Conservation (phyloP, 2,329 filamentous ascomycete genomes). For the Raffaelea albimanens region DNA sequence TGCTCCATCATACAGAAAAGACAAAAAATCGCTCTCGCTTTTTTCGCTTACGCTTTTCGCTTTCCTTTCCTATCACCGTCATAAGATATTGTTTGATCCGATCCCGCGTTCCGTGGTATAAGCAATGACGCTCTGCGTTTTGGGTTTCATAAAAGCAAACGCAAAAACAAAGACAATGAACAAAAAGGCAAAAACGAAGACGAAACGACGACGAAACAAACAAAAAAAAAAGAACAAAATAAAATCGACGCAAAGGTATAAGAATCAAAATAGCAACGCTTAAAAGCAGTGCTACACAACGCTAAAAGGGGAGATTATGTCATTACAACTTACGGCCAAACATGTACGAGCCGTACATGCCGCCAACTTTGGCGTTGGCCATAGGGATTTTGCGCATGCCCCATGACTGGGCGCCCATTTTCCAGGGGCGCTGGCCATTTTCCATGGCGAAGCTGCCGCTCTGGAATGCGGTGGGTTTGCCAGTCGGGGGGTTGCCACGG, state of each 20-base stretch:
- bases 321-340: conserved; percentile 47
- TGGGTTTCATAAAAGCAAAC: background rate
- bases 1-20: background rate
- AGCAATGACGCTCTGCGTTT: too few species aligned
- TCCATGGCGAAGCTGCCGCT: conserved; percentile 12
- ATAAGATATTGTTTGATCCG: background rate
- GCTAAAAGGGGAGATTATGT: conserved; percentile 3
- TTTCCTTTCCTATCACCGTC: background rate
- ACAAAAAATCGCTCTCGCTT: background rate
- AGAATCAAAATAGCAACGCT: conserved; percentile 2
- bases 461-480: conserved; percentile 27
- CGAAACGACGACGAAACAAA: background rate
- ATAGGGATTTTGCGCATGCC: conserved; percentile 89
- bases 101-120: background rate
- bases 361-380: conserved; percentile 81
- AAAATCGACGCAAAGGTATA: background rate
- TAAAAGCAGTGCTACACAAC: conserved; percentile 6
- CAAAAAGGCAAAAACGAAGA: background rate
- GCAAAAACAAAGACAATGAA: background rate
- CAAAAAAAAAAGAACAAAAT: background rate
- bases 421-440: conserved; percentile 57
- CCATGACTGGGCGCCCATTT: conserved; percentile 78
- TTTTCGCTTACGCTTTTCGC: background rate
- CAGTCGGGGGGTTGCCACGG: conserved; percentile 31
- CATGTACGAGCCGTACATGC: conserved; percentile 75